Evolutionary conservation across 208 protist species (phyloP).

Genomic region (Borovskyia barvae): DNA sequence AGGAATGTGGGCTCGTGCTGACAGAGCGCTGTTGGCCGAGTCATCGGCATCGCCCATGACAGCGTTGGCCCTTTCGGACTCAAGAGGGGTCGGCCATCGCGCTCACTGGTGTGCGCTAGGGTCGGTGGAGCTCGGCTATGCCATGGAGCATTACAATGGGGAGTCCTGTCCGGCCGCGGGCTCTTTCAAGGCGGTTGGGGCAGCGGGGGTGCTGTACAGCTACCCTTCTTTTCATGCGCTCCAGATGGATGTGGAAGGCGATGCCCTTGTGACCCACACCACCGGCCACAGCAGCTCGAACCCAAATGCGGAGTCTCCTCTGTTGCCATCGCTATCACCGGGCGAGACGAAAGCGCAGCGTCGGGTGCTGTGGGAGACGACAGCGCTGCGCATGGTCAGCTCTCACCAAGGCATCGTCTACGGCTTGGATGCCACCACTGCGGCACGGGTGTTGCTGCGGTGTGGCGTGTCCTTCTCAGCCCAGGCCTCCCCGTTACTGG

Average conservation of each 20-base stretch:
- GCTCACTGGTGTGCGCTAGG: conserved; percentile 35
- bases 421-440: conserved; percentile 47
- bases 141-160: conserved; percentile 44
- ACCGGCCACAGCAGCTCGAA: neutral
- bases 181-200: conserved; percentile 12
- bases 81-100: no score
- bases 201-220: conserved; percentile 12
- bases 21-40: no score
- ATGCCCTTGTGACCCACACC: no score
- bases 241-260: conserved; percentile 8
- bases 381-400: conserved; percentile 24
- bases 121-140: conserved; percentile 58
- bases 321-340: neutral
- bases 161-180: conserved; percentile 13
- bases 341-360: neutral
- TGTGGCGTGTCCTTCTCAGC: conserved; percentile 56
- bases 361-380: conserved; percentile 18
- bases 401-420: conserved; percentile 39
- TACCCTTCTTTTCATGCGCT: conserved; percentile 21
- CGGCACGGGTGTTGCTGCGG: conserved; percentile 70
- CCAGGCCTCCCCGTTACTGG: conserved; percentile 68
- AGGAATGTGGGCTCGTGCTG: no score
- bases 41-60: neutral
- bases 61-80: neutral
- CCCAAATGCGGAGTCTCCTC: no score